Percentiles rank a stretch among this genome's conserved stretches.
phyloP scores from a whole-genome alignment of 2,329 filamentous ascomycete genomes.

The Nigrograna mackinnonii region DNA sequence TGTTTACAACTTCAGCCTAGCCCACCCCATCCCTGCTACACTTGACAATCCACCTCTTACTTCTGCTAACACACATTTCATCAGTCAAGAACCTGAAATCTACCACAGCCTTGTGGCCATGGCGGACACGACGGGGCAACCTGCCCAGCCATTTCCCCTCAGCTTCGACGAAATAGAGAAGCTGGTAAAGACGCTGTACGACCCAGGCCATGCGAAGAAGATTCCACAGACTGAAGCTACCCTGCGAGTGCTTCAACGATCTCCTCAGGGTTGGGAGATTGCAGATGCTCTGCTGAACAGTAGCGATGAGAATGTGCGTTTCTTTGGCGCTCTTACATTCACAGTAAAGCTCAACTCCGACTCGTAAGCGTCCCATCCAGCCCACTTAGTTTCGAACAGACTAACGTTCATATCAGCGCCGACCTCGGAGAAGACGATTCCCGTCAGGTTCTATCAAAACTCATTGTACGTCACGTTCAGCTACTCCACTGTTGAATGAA shows the following conservation, averaged over 20 bases:
- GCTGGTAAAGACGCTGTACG: conserved; percentile 57
- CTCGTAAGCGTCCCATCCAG: no score
- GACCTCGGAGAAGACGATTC: conserved; percentile 37
- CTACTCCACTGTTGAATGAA: neutral
- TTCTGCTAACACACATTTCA: no score
- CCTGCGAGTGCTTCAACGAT: conserved; percentile 77
- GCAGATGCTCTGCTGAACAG: conserved; percentile 75
- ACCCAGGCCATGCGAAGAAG: conserved; percentile 49
- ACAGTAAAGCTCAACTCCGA: conserved; percentile 95
- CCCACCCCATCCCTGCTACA: no score
- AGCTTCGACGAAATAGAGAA: conserved; percentile 40
- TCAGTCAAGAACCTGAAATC: no score
- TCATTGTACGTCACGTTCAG: conserved; percentile 36
- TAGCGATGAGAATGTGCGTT: conserved; percentile 75
- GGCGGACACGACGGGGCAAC: conserved; percentile 17
- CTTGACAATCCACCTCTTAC: no score
- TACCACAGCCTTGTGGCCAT: conserved; percentile 16
- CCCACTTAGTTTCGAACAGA: neutral
- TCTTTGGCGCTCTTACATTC: conserved; percentile 91
- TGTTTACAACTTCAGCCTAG: no score
- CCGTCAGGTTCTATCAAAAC: conserved; percentile 37
- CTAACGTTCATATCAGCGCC: conserved; percentile 24
- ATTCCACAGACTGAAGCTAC: conserved; percentile 67
- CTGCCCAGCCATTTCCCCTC: conserved; percentile 25
- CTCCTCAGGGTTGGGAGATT: conserved; percentile 81